These are phyloP conservation scores for Ceratocystis eucalypticola DNA, from an alignment of 2,329 filamentous ascomycete genomes.

Conservation along the genomic window DNA sequence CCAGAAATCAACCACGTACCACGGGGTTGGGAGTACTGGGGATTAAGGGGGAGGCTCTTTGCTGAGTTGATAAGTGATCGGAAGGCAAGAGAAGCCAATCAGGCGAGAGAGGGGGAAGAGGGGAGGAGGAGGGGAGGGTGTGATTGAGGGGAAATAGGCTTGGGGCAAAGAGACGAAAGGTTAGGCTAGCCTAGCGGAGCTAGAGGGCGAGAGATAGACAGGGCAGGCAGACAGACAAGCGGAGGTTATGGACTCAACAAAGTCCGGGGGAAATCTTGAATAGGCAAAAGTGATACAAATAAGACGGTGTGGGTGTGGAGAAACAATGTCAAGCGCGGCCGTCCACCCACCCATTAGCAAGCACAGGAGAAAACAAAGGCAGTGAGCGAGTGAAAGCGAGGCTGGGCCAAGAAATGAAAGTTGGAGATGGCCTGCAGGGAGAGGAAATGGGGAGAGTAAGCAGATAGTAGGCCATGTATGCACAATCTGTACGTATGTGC, in stretches of 20 bases:
- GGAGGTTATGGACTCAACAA: background rate
- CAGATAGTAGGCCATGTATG: background rate
- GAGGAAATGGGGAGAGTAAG: background rate
- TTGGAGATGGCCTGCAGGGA: background rate
- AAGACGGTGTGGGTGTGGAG: background rate
- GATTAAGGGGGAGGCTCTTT: conserved; percentile 6
- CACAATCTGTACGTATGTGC: background rate
- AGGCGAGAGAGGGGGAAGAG: background rate
- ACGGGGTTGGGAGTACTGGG: background rate
- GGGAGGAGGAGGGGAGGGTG: background rate
- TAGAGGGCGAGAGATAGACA: too few species aligned
- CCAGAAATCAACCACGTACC: background rate
- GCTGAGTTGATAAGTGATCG: background rate
- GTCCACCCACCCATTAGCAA: background rate
- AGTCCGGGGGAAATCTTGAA: background rate
- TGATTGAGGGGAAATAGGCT: background rate
- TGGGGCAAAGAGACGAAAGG: background rate
- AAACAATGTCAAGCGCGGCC: background rate
- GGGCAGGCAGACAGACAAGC: too few species aligned
- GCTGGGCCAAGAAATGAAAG: background rate
- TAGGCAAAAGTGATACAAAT: background rate
- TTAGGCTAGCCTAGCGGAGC: too few species aligned
- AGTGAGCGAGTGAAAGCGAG: background rate
- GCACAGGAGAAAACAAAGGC: background rate
- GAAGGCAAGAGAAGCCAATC: background rate